Conservation (phyloP, 1,284 basidiomycete species). For the Sphaerobolus stellatus region DNA sequence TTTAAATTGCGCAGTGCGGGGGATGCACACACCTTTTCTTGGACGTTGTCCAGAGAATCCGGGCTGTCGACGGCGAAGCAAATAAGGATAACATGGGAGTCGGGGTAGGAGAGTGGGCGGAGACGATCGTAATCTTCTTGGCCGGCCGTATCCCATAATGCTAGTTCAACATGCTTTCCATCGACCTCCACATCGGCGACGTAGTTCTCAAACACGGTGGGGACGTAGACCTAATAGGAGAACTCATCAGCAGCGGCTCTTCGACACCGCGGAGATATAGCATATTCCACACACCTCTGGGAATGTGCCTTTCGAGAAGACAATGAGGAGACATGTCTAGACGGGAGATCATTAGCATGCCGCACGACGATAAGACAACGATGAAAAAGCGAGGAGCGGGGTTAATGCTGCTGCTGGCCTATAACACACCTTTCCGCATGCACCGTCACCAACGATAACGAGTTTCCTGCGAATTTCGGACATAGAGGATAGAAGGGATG, state of each 20-base stretch:
- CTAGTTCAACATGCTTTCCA: slow-evolving; percentile 89
- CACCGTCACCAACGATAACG: slow-evolving; percentile 81
- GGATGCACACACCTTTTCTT: slow-evolving; percentile 55
- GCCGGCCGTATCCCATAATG: slow-evolving; percentile 94
- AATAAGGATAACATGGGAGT: slow-evolving; percentile 92
- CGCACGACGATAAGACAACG: neutral
- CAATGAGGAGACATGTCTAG: slow-evolving; percentile 80
- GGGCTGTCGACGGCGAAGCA: slow-evolving; percentile 93
- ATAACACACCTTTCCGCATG: slow-evolving; percentile 69
- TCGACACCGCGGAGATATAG: slow-evolving; percentile 14
- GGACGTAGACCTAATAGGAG: slow-evolving; percentile 77
- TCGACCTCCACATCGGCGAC: slow-evolving; percentile 90
- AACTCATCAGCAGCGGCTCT: slow-evolving; percentile 2
- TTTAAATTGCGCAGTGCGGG: neutral
- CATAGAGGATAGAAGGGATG: slow-evolving; percentile 35
- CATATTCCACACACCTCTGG: slow-evolving; percentile 66
- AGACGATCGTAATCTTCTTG: slow-evolving; percentile 91
- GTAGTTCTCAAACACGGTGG: slow-evolving; percentile 91
- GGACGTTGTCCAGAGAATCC: slow-evolving; percentile 91
- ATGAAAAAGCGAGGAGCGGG: neutral
- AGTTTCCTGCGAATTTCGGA: slow-evolving; percentile 77
- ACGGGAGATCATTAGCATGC: slow-evolving; percentile 8
- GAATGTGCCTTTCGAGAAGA: slow-evolving; percentile 91
- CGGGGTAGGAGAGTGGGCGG: slow-evolving; percentile 87
- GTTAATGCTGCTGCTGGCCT: neutral